Conservation (phyloP, 176 grass and related monocot species). For the Pharus latifolius region DNA sequence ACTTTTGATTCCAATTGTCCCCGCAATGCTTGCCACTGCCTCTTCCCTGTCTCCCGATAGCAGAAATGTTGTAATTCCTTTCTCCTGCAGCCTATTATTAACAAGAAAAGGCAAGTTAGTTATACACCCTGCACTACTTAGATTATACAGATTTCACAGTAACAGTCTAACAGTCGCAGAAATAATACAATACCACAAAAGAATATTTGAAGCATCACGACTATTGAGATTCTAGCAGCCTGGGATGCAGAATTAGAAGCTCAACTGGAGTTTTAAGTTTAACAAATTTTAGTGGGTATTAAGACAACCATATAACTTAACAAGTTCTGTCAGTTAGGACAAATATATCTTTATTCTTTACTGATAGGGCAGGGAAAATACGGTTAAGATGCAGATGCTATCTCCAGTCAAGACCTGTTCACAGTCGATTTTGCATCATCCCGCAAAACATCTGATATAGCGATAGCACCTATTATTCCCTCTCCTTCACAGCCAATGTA, state of each 20-base stretch:
- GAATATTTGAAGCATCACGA: neutral
- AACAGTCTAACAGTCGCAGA: neutral
- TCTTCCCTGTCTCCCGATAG: slow-evolving; percentile 90
- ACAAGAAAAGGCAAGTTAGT: slow-evolving; percentile 19
- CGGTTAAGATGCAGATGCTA: slow-evolving; percentile 3
- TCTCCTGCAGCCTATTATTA: slow-evolving; percentile 49
- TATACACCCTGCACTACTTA: neutral
- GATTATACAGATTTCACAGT: neutral
- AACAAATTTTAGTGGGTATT: neutral
- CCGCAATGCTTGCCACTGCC: slow-evolving; percentile 67
- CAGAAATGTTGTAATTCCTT: slow-evolving; percentile 54
- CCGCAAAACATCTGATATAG: slow-evolving; percentile 84
- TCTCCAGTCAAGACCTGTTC: slow-evolving; percentile 41
- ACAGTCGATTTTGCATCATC: slow-evolving; percentile 71
- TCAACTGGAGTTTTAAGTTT: neutral
- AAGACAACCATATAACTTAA: neutral
- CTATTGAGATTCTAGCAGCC: neutral
- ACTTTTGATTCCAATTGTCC: slow-evolving; percentile 55
- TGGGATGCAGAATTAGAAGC: neutral
- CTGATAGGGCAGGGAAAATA: neutral
- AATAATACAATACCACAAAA: neutral
- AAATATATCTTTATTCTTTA: slow-evolving; percentile 2
- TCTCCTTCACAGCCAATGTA: slow-evolving; percentile 80
- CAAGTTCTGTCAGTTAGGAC: neutral
- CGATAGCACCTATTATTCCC: slow-evolving; percentile 86